Base-by-base conservation (phyloP, 208 protist genomes). In the Wallacemonas sp. region DNA sequence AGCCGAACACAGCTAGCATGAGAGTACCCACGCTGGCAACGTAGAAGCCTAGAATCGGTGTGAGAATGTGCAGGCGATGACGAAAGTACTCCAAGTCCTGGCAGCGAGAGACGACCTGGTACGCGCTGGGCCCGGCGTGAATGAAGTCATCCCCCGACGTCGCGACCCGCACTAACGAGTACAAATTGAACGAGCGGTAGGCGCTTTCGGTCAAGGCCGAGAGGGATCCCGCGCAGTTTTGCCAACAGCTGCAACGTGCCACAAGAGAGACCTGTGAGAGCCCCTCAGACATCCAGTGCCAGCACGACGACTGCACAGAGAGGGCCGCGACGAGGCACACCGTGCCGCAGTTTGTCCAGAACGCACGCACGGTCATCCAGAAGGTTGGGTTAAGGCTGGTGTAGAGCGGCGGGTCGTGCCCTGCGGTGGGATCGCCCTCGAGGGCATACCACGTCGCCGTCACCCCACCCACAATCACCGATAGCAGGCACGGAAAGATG, bases 361-460 rank as follows among this genome's bases (percentile, higher is more conserved):
- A 31, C 24, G 39, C 39, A 14, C 56, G 39, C 12, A 62, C 56
- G 19, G 26, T 30, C 41, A 49, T 62, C 56, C 56, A 62, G 19
- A 62, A 62, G 6, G 56, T 62, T 21, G 39, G 39, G 22, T 62
- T 45, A 22, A 49, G 41, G 56, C 34, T 62, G 38, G 56, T 47
- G 56, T 49, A 62, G 56, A 47, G 24, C 19, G 19, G 4, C 22
- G 36, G 6, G 0, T 39, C 22, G 51, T 21, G 9, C 15, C 51
- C 15, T 4, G 8, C 27, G 24, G 31, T 4, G 8, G 51, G 51
- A 24, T 58, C 51, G 24, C 51, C 51, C 28, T 58, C 51, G 30
- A 58, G 30, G 31, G 51, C 51, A 24, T 62, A 62, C 56, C 56
- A 62, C 56, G 34, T 62, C 36, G 56, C 56, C 14, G 56, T 62